These are phyloP conservation scores for Globisporangium nagaii DNA, from an alignment of 352 stramenopile species.

Conservation along the genomic window DNA sequence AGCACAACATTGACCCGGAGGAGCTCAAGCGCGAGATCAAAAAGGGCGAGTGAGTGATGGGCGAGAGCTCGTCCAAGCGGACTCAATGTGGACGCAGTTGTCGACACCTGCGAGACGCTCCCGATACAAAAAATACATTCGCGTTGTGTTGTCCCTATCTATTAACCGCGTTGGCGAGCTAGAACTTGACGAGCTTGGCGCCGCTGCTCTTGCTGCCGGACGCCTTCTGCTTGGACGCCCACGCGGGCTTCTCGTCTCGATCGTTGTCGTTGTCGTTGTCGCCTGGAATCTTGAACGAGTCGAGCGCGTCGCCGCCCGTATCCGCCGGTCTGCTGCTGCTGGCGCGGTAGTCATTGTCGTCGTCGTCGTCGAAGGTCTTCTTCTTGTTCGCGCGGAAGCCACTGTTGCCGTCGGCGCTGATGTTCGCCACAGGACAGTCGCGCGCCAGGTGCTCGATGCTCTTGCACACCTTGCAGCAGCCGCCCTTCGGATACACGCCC, in stretches of 20 bases:
- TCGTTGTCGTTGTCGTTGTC: constrained; percentile 26
- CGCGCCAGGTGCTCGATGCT: constrained; percentile 78
- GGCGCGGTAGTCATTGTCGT: constrained; percentile 30
- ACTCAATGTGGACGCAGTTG: too few species aligned
- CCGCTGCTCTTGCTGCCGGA: constrained; percentile 1
- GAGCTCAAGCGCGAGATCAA: constrained; percentile 41
- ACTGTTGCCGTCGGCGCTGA: constrained; percentile 52
- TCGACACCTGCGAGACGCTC: background rate
- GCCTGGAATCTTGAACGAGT: constrained; percentile 22
- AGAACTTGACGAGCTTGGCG: constrained; percentile 46
- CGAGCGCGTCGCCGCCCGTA: constrained; percentile 9
- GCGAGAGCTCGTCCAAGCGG: too few species aligned
- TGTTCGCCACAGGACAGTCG: constrained; percentile 74
- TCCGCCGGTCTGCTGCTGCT: background rate
- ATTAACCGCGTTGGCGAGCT: constrained; percentile 4
- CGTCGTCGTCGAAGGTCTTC: constrained; percentile 60
- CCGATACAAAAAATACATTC: background rate
- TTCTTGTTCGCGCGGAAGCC: constrained; percentile 70
- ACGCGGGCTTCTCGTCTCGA: constrained; percentile 6
- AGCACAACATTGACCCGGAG: constrained; percentile 68
- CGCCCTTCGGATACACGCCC: constrained; percentile 86
- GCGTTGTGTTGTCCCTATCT: background rate
- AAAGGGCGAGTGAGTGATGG: constrained; percentile 13
- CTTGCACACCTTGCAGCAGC: constrained; percentile 86
- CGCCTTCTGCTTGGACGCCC: constrained; percentile 13